Evolutionary conservation across 495 filamentous ascomycete genomes (phyloP).

Genomic region (Ascobolus immersus): DNA sequence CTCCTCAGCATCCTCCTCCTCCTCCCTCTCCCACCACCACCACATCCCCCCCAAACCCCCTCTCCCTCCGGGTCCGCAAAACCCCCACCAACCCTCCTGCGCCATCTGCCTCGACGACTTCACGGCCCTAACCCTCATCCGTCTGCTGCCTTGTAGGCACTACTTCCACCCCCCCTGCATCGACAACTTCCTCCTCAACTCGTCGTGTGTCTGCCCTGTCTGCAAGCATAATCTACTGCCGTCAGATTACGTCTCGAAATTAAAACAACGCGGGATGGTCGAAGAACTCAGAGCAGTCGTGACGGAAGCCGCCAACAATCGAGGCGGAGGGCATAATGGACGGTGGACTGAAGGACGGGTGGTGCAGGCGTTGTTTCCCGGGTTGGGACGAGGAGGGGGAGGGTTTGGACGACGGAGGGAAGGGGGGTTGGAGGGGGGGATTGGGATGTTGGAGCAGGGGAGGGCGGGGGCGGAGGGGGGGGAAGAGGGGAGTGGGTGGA

Average conservation of each 20-base stretch:
- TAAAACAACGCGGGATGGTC: too few species aligned
- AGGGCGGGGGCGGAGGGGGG: too few species aligned
- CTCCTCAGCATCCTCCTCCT: constrained; percentile 9
- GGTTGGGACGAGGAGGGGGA: too few species aligned
- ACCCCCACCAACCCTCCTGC: constrained; percentile 45
- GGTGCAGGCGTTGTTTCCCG: too few species aligned
- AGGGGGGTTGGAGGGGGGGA: too few species aligned
- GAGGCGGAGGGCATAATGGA: too few species aligned
- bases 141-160: constrained; percentile 66
- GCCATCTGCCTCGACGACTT: constrained; percentile 72
- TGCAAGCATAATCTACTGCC: constrained; percentile 60
- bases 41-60: constrained; percentile 3
- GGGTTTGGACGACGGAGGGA: too few species aligned
- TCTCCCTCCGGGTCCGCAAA: constrained; percentile 6
- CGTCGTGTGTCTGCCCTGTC: constrained; percentile 59
- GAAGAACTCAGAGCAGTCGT: too few species aligned
- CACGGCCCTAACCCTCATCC: constrained; percentile 39
- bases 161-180: constrained; percentile 83
- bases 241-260: constrained; percentile 36
- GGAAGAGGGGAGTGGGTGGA: too few species aligned
- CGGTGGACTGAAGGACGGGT: too few species aligned
- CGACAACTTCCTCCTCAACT: constrained; percentile 43
- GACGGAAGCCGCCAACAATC: too few species aligned
- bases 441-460: too few species aligned
- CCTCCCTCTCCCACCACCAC: constrained; percentile 5